phyloP scores from a whole-genome alignment of 2,329 filamentous ascomycete genomes.

The Neopestalotiopsis sp. region DNA sequence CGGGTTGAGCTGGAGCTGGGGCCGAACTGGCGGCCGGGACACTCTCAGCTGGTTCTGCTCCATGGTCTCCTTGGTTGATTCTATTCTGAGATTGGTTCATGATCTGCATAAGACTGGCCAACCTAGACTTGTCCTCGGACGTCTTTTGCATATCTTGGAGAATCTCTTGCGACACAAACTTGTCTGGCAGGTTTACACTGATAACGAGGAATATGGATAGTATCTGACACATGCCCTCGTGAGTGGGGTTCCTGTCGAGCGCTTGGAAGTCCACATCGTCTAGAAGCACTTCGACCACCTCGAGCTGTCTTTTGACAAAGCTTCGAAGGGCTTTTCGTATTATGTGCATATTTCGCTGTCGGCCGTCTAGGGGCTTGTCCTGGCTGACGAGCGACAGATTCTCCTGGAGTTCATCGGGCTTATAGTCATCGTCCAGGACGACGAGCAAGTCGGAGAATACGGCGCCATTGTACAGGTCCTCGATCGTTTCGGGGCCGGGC shows the following conservation, averaged over 20 bases:
- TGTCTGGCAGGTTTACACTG: constrained; percentile 62
- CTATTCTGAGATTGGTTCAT: constrained; percentile 31
- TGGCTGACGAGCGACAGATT: constrained; percentile 41
- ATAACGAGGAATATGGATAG: constrained; percentile 69
- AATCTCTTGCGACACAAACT: constrained; percentile 56
- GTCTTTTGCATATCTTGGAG: constrained; percentile 45
- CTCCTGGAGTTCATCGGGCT: constrained; percentile 57
- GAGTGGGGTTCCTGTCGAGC: constrained; percentile 61
- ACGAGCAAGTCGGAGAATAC: constrained; percentile 61
- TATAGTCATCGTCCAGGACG: constrained; percentile 62
- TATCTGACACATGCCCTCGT: constrained; percentile 61
- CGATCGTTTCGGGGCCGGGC: constrained; percentile 50
- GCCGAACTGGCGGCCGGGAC: constrained; percentile 33
- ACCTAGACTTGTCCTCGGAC: constrained; percentile 41
- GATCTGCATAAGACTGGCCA: constrained; percentile 20
- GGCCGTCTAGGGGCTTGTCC: constrained; percentile 50
- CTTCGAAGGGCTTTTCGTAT: constrained; percentile 60
- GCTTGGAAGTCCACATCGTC: constrained; percentile 61
- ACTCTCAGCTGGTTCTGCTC: constrained; percentile 34
- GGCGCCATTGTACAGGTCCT: constrained; percentile 58
- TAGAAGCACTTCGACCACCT: constrained; percentile 56
- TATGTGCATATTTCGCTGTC: constrained; percentile 54
- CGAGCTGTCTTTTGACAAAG: constrained; percentile 59
- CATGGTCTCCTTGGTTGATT: constrained; percentile 39
- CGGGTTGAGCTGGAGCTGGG: constrained; percentile 37